Conservation (phyloP, 2,329 filamentous ascomycete species). For the Neodidymelliopsis sp. region DNA sequence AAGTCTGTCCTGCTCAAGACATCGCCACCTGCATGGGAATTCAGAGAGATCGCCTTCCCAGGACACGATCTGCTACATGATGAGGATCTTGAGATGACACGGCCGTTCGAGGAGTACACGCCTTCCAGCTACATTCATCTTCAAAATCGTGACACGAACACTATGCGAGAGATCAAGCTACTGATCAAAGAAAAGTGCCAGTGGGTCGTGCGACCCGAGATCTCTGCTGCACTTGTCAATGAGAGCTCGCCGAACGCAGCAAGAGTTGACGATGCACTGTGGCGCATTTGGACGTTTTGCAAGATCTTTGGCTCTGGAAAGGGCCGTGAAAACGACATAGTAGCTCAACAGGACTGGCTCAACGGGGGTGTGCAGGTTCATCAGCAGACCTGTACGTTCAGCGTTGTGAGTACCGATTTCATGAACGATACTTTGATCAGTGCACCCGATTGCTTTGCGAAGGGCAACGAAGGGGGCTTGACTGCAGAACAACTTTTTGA, state of each 20-base stretch:
- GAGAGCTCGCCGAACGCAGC: conserved; percentile 54
- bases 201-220: conserved; percentile 64
- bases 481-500: conserved; percentile 66
- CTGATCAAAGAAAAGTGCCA: conserved; percentile 63
- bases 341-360: conserved; percentile 69
- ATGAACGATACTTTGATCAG: conserved; percentile 63
- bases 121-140: conserved; percentile 60
- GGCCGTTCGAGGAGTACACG: conserved; percentile 61
- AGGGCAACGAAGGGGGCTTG: conserved; percentile 63
- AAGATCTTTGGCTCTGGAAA: conserved; percentile 67
- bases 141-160: conserved; percentile 61
- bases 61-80: conserved; percentile 53
- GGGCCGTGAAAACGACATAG: conserved; percentile 64
- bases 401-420: conserved; percentile 59
- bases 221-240: conserved; percentile 61
- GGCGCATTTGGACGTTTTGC: conserved; percentile 72
- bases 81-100: conserved; percentile 53
- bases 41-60: conserved; percentile 64
- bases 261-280: conserved; percentile 68
- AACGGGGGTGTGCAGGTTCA: conserved; percentile 63
- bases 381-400: conserved; percentile 54
- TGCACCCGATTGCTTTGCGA: conserved; percentile 64
- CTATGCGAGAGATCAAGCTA: conserved; percentile 62
- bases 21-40: conserved; percentile 67
- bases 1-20: conserved; percentile 59